Evolutionary conservation across 2,329 filamentous ascomycete genomes (phyloP).

Genomic region (Penicillium sp.): DNA sequence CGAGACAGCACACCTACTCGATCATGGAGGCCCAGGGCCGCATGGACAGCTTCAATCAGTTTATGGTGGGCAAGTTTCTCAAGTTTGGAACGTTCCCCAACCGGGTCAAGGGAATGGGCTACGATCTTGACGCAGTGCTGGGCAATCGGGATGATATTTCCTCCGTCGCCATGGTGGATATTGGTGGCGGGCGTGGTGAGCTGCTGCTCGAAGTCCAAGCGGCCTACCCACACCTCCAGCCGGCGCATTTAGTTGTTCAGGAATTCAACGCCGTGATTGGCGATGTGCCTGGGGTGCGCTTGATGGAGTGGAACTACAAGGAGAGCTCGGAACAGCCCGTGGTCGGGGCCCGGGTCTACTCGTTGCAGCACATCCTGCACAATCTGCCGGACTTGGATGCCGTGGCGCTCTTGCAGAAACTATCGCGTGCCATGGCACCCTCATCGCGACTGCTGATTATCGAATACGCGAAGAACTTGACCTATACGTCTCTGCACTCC

Average conservation of each 20-base stretch:
- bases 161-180: conserved; percentile 34
- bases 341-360: conserved; percentile 33
- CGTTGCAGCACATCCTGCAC: conserved; percentile 38
- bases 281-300: conserved; percentile 26
- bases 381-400: conserved; percentile 40
- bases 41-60: conserved; percentile 41
- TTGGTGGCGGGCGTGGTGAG: conserved; percentile 39
- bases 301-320: conserved; percentile 40
- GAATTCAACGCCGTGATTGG: conserved; percentile 37
- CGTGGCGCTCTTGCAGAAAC: conserved; percentile 36
- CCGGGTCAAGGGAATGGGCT: conserved; percentile 30
- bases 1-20: conserved; percentile 35
- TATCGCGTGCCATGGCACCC: conserved; percentile 35
- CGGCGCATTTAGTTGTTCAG: conserved; percentile 34
- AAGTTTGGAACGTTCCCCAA: conserved; percentile 36
- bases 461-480: conserved; percentile 38
- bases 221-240: conserved; percentile 30
- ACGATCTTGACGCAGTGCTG: conserved; percentile 31
- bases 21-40: conserved; percentile 39
- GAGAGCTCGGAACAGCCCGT: conserved; percentile 33
- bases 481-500: conserved; percentile 37
- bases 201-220: conserved; percentile 38
- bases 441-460: conserved; percentile 37
- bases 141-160: conserved; percentile 16
- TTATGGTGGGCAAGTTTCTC: conserved; percentile 41